phyloP scores from a whole-genome alignment of 345 rosid species.

The Cardiospermum halicacabum region DNA sequence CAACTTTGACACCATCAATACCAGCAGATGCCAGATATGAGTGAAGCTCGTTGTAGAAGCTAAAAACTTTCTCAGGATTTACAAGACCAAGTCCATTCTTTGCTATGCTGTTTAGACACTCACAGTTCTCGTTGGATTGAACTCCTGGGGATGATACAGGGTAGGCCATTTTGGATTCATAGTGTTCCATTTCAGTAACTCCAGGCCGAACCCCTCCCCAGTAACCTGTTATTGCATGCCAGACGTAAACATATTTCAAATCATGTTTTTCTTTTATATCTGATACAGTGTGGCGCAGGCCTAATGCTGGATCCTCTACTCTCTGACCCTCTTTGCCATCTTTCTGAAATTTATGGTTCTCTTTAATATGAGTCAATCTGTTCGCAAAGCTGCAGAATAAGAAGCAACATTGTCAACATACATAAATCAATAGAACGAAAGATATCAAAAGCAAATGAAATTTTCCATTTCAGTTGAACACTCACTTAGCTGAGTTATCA shows the following conservation, averaged over 20 bases:
- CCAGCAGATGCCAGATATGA: slow-evolving; percentile 69
- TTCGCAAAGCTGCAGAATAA: slow-evolving; percentile 49
- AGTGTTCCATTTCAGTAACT: slow-evolving; percentile 46
- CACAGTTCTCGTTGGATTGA: slow-evolving; percentile 48
- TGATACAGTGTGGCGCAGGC: slow-evolving; percentile 47
- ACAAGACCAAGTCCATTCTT: slow-evolving; percentile 70
- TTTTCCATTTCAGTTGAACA: neutral
- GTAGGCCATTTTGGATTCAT: slow-evolving; percentile 46
- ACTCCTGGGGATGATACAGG: slow-evolving; percentile 63
- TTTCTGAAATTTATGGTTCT: slow-evolving; percentile 67
- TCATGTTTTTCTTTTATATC: slow-evolving; percentile 52
- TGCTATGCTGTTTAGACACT: slow-evolving; percentile 37
- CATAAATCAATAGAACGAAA: neutral
- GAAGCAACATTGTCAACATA: neutral
- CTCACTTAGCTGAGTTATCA: slow-evolving; percentile 65
- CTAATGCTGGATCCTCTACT: slow-evolving; percentile 53
- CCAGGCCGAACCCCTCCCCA: slow-evolving; percentile 66
- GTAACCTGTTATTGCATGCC: slow-evolving; percentile 72
- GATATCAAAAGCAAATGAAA: neutral
- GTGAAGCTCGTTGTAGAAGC: slow-evolving; percentile 70
- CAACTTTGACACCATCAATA: slow-evolving; percentile 76
- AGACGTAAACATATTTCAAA: slow-evolving; percentile 56
- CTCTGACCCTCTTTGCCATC: slow-evolving; percentile 49
- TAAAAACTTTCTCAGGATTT: slow-evolving; percentile 61
- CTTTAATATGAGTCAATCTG: slow-evolving; percentile 54